These are phyloP conservation scores for Cyclotella cryptica DNA, from an alignment of 108 stramenopile genomes.

Conservation along the genomic window DNA sequence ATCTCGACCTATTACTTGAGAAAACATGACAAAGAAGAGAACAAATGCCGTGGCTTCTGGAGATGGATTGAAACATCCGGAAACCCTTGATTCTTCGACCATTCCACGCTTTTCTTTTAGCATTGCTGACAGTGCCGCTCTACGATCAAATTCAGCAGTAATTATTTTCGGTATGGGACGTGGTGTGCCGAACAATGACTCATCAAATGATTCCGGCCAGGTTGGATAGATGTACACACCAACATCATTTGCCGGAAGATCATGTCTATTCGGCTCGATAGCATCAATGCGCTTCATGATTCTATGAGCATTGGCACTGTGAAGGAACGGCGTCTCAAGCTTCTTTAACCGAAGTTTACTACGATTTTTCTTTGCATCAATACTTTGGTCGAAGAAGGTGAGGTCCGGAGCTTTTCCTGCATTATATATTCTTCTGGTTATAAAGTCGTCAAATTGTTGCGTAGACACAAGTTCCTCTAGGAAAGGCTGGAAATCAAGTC, in stretches of 20 bases:
- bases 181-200: constrained; percentile 62
- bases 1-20: constrained; percentile 75
- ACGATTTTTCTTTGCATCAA: constrained; percentile 85
- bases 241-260: constrained; percentile 40
- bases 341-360: constrained; percentile 75
- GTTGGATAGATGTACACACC: constrained; percentile 67
- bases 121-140: constrained; percentile 66
- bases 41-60: constrained; percentile 79
- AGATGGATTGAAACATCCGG: constrained; percentile 62
- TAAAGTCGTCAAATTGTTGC: constrained; percentile 91
- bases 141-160: constrained; percentile 86
- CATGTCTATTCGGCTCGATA: constrained; percentile 60
- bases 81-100: constrained; percentile 24
- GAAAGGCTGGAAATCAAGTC: constrained; percentile 72
- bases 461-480: constrained; percentile 73
- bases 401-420: constrained; percentile 80
- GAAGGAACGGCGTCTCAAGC: constrained; percentile 77
- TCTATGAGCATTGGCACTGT: constrained; percentile 85
- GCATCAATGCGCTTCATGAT: constrained; percentile 77
- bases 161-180: constrained; percentile 85
- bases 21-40: constrained; percentile 81
- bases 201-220: constrained; percentile 82
- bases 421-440: constrained; percentile 84
- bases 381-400: constrained; percentile 89
- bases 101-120: constrained; percentile 50